Evolutionary conservation across 148 eudicot genomes (phyloP).

Genomic region (Selenicereus undatus): DNA sequence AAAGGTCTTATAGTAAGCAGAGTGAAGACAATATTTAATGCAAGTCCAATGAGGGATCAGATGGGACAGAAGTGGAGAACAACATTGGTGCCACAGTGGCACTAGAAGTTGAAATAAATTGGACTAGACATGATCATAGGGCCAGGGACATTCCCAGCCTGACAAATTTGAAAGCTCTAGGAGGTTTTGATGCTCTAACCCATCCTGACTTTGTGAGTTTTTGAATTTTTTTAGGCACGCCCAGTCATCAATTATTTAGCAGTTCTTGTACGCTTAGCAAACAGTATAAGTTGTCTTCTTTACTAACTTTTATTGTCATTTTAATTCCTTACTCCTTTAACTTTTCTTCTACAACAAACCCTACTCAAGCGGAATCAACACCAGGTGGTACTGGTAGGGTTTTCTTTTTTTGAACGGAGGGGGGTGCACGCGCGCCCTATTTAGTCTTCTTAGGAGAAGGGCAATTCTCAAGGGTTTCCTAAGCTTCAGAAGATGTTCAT

Average conservation of each 20-base stretch:
- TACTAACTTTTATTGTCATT: neutral
- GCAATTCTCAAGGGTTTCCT: neutral
- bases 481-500: neutral
- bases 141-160: neutral
- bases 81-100: neutral
- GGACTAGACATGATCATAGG: neutral
- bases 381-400: neutral
- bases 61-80: neutral
- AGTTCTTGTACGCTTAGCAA: neutral
- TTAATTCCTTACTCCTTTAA: neutral
- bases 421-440: neutral
- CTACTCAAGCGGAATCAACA: neutral
- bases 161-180: neutral
- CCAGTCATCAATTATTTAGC: neutral
- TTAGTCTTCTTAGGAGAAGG: neutral
- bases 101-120: neutral
- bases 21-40: too few relatives aligned
- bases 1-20: too few relatives aligned
- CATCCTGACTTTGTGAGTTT: neutral
- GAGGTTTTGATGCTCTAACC: neutral
- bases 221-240: neutral
- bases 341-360: neutral
- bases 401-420: neutral
- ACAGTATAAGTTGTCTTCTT: neutral
- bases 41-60: too few relatives aligned